Evolutionary conservation across 1,284 basidiomycete genomes (phyloP).

Genomic region (Mixia osmundae): DNA sequence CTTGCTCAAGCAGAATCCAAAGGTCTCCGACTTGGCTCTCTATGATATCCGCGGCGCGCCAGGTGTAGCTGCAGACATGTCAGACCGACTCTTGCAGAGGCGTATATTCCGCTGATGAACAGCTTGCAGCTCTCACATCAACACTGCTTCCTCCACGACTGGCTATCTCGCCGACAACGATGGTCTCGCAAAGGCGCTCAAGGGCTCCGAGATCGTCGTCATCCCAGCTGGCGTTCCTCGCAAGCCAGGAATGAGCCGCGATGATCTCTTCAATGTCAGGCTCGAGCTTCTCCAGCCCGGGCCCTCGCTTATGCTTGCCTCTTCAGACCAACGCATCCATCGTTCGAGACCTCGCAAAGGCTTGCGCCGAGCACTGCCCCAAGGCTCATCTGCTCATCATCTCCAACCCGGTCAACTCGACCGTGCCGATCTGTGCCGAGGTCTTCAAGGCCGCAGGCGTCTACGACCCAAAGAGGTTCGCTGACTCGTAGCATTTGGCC

Average conservation of each 20-base stretch:
- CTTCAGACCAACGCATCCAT: conserved; percentile 73
- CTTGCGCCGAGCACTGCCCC: conserved; percentile 64
- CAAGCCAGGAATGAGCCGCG: conserved; percentile 73
- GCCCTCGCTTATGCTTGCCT: neutral
- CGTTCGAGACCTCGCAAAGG: conserved; percentile 79
- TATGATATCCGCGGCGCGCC: conserved; percentile 83
- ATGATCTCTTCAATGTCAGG: conserved; percentile 94
- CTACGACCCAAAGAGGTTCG: conserved; percentile 50
- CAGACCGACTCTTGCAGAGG: conserved; percentile 21
- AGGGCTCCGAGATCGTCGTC: conserved; percentile 70
- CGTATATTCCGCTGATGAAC: neutral
- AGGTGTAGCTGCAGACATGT: conserved; percentile 80
- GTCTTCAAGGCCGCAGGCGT: conserved; percentile 82
- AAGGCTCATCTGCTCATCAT: conserved; percentile 85
- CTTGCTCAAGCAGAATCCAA: conserved; percentile 34
- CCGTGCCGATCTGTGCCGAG: conserved; percentile 88
- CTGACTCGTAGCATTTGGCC: neutral
- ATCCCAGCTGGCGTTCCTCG: conserved; percentile 88
- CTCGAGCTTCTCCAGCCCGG: neutral
- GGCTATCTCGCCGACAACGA: conserved; percentile 49
- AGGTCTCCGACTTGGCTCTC: conserved; percentile 40
- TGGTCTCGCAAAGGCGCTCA: conserved; percentile 62
- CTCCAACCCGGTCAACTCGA: conserved; percentile 50
- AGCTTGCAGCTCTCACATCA: conserved; percentile 38
- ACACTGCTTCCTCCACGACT: conserved; percentile 57